A percentile compares a stretch with the other conserved stretches of the same genome.
Evolutionary conservation across 73 alveolate species (phyloP).

Genomic region (Uronychia setigera): DNA sequence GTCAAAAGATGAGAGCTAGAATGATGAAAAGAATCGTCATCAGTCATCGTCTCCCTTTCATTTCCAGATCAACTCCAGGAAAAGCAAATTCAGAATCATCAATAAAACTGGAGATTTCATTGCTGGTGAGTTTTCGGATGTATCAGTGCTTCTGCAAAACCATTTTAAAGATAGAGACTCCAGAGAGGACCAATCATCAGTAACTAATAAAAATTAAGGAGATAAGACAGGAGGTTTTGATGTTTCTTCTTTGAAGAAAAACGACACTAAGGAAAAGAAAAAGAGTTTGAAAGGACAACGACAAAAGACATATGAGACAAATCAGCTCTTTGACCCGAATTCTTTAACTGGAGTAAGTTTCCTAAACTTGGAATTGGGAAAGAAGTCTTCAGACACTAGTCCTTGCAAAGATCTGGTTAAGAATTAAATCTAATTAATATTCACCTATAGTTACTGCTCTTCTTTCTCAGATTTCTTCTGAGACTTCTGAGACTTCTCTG

Average conservation of each 20-base stretch:
- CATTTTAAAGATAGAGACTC: neutral
- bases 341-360: neutral
- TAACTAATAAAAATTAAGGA: neutral
- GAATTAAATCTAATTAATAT: too few relatives aligned
- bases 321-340: neutral
- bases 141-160: neutral
- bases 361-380: neutral
- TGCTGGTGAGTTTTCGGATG: neutral
- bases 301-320: neutral
- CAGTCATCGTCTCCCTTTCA: neutral
- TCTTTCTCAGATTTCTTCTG: too few relatives aligned
- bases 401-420: too few relatives aligned
- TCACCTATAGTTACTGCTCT: too few relatives aligned
- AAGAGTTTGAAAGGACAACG: neutral
- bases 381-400: neutral
- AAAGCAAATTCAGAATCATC: neutral
- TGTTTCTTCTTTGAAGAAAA: neutral
- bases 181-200: neutral
- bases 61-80: neutral
- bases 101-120: neutral
- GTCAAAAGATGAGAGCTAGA: neutral
- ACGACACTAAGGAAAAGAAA: neutral
- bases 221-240: neutral
- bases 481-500: too few relatives aligned
- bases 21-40: neutral